These are phyloP conservation scores for Yamadazyma paraphyllophila DNA, from an alignment of 805 yeast genomes.

Conservation along the genomic window DNA sequence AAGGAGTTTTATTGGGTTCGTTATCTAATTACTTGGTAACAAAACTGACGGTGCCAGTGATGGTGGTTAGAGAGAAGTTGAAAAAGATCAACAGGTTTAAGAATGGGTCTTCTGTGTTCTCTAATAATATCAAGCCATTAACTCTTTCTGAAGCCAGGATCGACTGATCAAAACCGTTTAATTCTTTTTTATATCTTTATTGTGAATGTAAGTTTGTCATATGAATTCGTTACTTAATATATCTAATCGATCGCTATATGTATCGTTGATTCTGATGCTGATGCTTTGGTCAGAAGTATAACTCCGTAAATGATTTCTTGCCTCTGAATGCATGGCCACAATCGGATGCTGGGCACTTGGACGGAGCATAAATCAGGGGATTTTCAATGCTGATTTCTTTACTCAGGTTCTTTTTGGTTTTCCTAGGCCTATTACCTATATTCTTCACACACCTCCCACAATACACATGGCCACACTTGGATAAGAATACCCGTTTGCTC, in stretches of 20 bases:
- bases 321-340: slow-evolving; percentile 48
- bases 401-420: slow-evolving; percentile 17
- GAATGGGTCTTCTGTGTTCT: slow-evolving; percentile 47
- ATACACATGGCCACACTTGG: slow-evolving; percentile 78
- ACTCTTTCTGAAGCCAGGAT: slow-evolving; percentile 48
- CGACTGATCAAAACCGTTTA: slow-evolving; percentile 21
- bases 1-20: slow-evolving; percentile 73
- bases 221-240: neutral
- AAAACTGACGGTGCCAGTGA: slow-evolving; percentile 70
- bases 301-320: slow-evolving; percentile 51
- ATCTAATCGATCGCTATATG: neutral
- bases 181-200: neutral
- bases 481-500: slow-evolving; percentile 42
- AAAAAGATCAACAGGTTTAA: slow-evolving; percentile 63
- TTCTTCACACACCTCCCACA: slow-evolving; percentile 83
- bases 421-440: slow-evolving; percentile 47
- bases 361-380: slow-evolving; percentile 51
- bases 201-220: neutral
- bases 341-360: slow-evolving; percentile 52
- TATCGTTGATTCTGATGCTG: neutral
- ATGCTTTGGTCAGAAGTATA: slow-evolving; percentile 27
- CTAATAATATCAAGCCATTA: slow-evolving; percentile 55
- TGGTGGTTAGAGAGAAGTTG: slow-evolving; percentile 74
- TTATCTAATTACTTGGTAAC: slow-evolving; percentile 71
- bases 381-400: slow-evolving; percentile 25